Evolutionary conservation across 352 stramenopile genomes (phyloP).

Genomic region (Globisporangium polare): DNA sequence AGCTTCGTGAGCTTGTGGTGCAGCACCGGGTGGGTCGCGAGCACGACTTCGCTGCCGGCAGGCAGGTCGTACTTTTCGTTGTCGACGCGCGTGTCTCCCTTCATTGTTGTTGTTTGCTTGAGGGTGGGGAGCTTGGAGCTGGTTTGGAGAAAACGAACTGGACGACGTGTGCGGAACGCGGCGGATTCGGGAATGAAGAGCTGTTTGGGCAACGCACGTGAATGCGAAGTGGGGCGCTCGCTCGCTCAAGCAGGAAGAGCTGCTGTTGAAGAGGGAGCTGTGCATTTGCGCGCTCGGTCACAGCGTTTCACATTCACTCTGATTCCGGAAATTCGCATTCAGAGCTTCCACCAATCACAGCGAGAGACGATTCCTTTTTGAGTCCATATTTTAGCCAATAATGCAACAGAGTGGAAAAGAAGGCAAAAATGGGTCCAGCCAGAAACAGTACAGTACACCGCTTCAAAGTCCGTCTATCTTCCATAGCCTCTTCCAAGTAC

Average conservation of each 20-base stretch:
- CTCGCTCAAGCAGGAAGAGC: neutral
- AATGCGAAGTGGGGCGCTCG: slow-evolving; percentile 12
- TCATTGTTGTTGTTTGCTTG: slow-evolving; percentile 25
- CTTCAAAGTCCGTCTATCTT: neutral
- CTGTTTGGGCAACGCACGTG: neutral
- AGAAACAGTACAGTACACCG: neutral
- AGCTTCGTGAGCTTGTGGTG: slow-evolving; percentile 97
- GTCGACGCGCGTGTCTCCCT: slow-evolving; percentile 60
- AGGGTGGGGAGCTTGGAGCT: neutral
- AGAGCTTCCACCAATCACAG: slow-evolving; percentile 19
- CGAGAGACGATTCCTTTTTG: too few species aligned
- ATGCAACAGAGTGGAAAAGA: neutral
- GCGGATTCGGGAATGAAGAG: slow-evolving; percentile 21
- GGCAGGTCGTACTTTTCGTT: slow-evolving; percentile 62
- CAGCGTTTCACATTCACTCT: slow-evolving; percentile 14
- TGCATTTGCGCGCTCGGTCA: neutral
- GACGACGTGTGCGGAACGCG: slow-evolving; percentile 10
- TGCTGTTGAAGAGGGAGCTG: slow-evolving; percentile 9
- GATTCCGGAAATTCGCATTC: slow-evolving; percentile 23
- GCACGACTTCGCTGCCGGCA: slow-evolving; percentile 69
- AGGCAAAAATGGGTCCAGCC: slow-evolving; percentile 9
- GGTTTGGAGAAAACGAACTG: neutral
- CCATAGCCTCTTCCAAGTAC: neutral
- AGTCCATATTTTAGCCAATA: slow-evolving; percentile 16
- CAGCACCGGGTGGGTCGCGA: slow-evolving; percentile 90